Conservation (phyloP, 805 yeast species). For the Zygoascus ofunaensis region DNA sequence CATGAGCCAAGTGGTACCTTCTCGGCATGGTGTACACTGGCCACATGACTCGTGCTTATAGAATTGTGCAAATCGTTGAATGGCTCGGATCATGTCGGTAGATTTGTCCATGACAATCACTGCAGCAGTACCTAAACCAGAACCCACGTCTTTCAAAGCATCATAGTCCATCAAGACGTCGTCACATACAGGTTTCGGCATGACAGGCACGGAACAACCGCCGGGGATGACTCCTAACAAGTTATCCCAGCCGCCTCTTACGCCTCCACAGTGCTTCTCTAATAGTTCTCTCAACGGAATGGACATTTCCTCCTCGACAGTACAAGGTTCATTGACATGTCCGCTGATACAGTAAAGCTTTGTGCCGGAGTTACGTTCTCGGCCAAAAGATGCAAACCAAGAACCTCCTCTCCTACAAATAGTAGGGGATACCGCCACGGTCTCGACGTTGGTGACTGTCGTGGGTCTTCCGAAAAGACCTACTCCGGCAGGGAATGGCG, state of each 20-base stretch:
- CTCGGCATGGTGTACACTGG: conserved; percentile 92
- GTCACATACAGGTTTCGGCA: conserved; percentile 59
- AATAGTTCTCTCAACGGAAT: conserved; percentile 73
- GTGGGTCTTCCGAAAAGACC: conserved; percentile 88
- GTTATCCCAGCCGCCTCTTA: conserved; percentile 90
- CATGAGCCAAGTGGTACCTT: conserved; percentile 80
- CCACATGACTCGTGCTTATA: conserved; percentile 92
- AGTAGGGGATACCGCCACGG: conserved; percentile 84
- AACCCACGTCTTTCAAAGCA: conserved; percentile 74
- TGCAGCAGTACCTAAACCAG: conserved; percentile 89
- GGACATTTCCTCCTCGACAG: conserved; percentile 91
- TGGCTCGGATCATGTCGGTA: conserved; percentile 76
- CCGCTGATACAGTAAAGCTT: conserved; percentile 83
- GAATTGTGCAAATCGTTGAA: conserved; percentile 74
- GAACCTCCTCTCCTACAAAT: conserved; percentile 82
- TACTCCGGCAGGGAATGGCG: conserved; percentile 92
- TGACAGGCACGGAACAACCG: conserved; percentile 78
- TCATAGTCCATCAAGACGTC: conserved; percentile 79
- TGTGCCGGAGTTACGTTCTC: conserved; percentile 77
- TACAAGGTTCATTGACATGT: conserved; percentile 86
- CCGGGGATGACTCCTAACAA: conserved; percentile 83
- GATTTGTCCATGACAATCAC: conserved; percentile 85
- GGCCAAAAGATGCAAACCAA: conserved; percentile 78
- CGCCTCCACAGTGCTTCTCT: conserved; percentile 86
- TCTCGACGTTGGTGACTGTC: conserved; percentile 85